phyloP scores from a whole-genome alignment of 768 basidiomycete genomes.

The Kwoniella heveanensis region DNA sequence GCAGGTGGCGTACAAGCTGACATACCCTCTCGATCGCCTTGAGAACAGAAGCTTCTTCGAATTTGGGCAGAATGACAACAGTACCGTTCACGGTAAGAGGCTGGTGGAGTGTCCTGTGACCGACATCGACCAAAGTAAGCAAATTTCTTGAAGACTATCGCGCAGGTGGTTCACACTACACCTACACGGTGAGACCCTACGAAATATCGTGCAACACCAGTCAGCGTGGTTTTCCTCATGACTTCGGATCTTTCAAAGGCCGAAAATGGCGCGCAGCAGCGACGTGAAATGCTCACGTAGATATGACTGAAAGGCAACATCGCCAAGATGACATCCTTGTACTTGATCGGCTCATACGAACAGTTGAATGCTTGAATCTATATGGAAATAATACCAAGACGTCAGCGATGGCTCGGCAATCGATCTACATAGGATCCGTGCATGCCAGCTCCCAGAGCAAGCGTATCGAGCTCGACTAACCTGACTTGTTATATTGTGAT shows the following conservation, averaged over 20 bases:
- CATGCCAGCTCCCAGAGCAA: no score
- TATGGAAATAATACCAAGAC: neutral
- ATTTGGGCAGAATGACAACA: conserved; percentile 61
- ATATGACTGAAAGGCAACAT: conserved; percentile 67
- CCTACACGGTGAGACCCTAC: neutral
- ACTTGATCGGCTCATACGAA: conserved; percentile 59
- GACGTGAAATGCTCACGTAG: conserved; percentile 55
- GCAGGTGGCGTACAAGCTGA: neutral
- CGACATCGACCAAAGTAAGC: no score
- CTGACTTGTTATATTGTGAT: conserved; percentile 67
- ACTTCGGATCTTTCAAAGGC: no score
- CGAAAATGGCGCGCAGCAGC: no score
- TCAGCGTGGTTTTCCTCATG: no score
- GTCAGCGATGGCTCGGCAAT: neutral
- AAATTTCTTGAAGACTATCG: no score
- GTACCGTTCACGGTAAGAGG: conserved; percentile 51
- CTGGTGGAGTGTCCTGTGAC: conserved; percentile 37
- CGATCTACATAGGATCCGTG: no score
- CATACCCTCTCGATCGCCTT: conserved; percentile 59
- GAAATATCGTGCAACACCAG: no score
- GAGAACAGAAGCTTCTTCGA: conserved; percentile 72
- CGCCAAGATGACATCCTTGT: conserved; percentile 64
- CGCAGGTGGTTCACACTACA: no score
- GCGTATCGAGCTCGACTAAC: no score
- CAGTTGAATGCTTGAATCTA: conserved; percentile 60